Base-by-base conservation (phyloP, 495 filamentous ascomycete species). In the Lepraria neglecta region DNA sequence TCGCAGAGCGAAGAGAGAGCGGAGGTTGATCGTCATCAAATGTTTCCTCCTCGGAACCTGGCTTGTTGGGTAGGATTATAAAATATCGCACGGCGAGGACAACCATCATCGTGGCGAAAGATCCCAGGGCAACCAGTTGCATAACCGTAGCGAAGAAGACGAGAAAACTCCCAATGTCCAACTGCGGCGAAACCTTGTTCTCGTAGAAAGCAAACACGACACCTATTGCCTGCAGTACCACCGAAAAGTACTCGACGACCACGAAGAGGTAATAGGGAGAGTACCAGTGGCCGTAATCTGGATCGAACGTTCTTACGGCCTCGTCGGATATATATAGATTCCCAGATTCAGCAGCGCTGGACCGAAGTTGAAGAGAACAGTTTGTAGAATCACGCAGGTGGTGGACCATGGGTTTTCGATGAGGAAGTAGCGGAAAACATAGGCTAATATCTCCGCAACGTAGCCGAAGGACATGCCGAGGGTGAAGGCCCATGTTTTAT, bases 111-210 rank as follows among this genome's bases (percentile, higher is more conserved):
- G 27, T 19, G 1, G 50, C 82, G 68, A 85, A 88, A 14, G 77
- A 71, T n/a, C 71, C 65, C 70, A 88, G 75, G 9, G 85, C 85
- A 3, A 72, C 77, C 31, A 85, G 84, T 77, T 90, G 87, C 70
- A 85, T 78, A 11, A 80, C 74, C 57, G 88, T 85, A 61, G 86
- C 86, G 3, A 83, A 77, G 48, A 90, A 83, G 61, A 86, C 87
- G 57, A 84, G 79, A 63, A 84, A 70, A 71, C 86, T 83, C 21
- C 82, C 82, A 33, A 77, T 66, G 30, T 69, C 61, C 24, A 65
- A 60, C 68, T 76, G 61, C 57, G 73, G 71, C 15, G 40, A 27
- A 55, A 75, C 68, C 17, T 72, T 75, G 10, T 38, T 19, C 10
- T 76, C 79, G 42, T 69, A 68, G 6, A 78, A 79, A 6, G 80